Base-by-base conservation (phyloP, 805 yeast genomes). In the Monosporozyma unispora region DNA sequence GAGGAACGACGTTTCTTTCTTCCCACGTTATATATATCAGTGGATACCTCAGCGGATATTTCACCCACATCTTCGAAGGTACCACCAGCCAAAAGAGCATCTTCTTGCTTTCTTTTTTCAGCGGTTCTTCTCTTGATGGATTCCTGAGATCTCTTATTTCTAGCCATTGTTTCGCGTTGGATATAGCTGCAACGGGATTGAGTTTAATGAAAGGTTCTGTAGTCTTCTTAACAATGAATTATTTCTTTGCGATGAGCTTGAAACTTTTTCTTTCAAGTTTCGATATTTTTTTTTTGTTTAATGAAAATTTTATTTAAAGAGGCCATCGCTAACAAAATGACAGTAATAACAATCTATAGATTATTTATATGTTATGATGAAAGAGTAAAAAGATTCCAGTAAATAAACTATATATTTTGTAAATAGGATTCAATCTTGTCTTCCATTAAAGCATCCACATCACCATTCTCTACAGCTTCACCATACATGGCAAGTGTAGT, bases 401-500 rank as follows among this genome's bases (percentile, higher is more conserved):
- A 14, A 31, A 7, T n/a, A 37, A 8, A 19, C 21, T 41, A 46
- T 16, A 47, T 41, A 21, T 35, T 41, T 27, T 35, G 37, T 10
- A 52, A 23, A 11, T 38, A 46, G 10, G 28, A 19, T 3, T 35
- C 10, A 10, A 47, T 18, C 16, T 35, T 48, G 1, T 48, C 23
- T 1, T 52, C 40, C 28, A 56, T 49, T 4, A 50, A 45, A 1
- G 48, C 45, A 22, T 57, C 61, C 64, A 73, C 69, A 35, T 63
- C 63, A 33, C 72, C 74, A 25, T 67, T 68, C 16, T 73, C 78
- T 2, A 63, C 61, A 2, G 76, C 70, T n/a, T 76, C 80, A 9
- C 84, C 82, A 57, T 76, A 80, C 0, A 63, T 66, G 53, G 75
- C 72, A 54, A 79, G 69, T 8, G 69, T 54, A 9, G 59, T 65